phyloP scores from a whole-genome alignment of 164 flowering plant genomes.

The Hamamelis virginiana region DNA sequence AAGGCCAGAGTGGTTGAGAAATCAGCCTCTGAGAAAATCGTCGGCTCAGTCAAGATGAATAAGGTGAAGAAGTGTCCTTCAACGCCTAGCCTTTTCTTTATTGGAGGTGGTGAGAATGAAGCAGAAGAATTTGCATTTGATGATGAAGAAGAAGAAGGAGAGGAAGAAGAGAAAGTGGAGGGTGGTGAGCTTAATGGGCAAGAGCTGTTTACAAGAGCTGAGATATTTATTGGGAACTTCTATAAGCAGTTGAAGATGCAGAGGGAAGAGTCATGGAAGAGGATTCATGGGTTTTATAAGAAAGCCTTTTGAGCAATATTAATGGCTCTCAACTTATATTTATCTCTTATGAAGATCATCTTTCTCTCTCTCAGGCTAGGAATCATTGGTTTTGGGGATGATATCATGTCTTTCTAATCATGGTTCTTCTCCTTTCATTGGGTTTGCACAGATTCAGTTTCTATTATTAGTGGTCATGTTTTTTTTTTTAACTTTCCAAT shows the following conservation, averaged over 20 bases:
- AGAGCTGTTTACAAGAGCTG: conserved; percentile 65
- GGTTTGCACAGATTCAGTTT: too few species aligned
- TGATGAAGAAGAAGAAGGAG: conserved; percentile 6
- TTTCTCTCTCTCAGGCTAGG: too few species aligned
- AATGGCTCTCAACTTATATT: too few species aligned
- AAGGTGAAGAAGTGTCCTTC: conserved; percentile 58
- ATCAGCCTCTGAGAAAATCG: conserved; percentile 33
- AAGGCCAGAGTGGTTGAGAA: conserved; percentile 26
- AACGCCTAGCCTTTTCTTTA: conserved; percentile 61
- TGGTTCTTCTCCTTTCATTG: too few species aligned
- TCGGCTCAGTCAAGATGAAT: conserved; percentile 16
- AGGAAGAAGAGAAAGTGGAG: conserved; percentile 30
- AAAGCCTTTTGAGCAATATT: conserved; percentile 35
- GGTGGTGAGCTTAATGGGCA: conserved; percentile 37
- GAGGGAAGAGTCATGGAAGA: conserved; percentile 78
- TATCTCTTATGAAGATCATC: too few species aligned
- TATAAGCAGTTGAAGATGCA: conserved; percentile 81
- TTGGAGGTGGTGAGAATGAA: conserved; percentile 39
- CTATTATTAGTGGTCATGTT: too few species aligned
- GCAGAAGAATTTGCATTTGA: conserved; percentile 7
- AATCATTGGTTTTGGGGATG: too few species aligned
- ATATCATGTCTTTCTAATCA: too few species aligned
- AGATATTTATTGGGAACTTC: conserved; percentile 73
- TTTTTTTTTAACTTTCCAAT: too few species aligned
- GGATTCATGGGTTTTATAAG: conserved; percentile 58